Conservation (phyloP, 768 basidiomycete species). For the Kwoniella botswanensis region DNA sequence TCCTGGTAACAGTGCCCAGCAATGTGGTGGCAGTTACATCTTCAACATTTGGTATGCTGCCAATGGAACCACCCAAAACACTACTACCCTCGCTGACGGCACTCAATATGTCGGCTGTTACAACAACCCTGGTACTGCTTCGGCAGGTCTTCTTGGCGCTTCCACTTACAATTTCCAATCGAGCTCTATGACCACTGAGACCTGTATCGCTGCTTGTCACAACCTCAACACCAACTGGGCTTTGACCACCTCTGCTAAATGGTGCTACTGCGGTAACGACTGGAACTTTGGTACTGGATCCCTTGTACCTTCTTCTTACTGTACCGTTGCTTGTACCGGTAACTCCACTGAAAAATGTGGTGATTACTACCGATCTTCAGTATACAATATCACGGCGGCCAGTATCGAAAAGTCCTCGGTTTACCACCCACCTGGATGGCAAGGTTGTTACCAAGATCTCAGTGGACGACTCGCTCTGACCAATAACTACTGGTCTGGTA, state of each 20-base stretch:
- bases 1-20: conserved; percentile 22
- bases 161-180: conserved; percentile 39
- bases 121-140: conserved; percentile 23
- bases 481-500: conserved; percentile 28
- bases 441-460: conserved; percentile 32
- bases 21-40: conserved; percentile 33
- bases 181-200: conserved; percentile 43
- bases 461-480: conserved; percentile 25
- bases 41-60: conserved; percentile 27
- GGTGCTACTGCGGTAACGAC: conserved; percentile 49
- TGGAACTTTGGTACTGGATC: conserved; percentile 31
- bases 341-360: conserved; percentile 47
- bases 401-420: conserved; percentile 4
- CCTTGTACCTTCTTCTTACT: conserved; percentile 36
- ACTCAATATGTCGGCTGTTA: conserved; percentile 43
- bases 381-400: conserved; percentile 45
- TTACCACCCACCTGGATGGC: conserved; percentile 33
- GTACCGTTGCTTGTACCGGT: conserved; percentile 45
- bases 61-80: conserved; percentile 14
- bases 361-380: conserved; percentile 31
- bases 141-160: conserved; percentile 29
- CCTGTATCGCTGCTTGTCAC: conserved; percentile 46
- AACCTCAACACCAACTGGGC: conserved; percentile 45
- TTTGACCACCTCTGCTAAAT: conserved; percentile 33
- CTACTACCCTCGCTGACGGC: conserved; percentile 8